Conservation (phyloP, 495 filamentous ascomycete genomes). For the Filosporella fistucella region DNA sequence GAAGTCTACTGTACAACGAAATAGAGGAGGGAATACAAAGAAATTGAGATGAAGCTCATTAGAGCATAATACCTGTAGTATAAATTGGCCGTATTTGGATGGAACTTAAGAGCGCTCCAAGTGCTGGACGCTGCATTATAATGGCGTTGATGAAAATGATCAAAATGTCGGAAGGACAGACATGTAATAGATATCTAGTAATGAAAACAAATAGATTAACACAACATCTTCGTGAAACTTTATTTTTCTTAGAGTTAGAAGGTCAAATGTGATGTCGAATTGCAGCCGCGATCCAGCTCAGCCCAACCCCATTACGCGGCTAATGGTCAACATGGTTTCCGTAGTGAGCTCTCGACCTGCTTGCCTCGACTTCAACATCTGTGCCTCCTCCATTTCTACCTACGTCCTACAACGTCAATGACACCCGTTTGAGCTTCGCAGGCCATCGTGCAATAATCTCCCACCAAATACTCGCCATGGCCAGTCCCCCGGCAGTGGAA, state of each 20-base stretch:
- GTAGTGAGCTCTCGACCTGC: constrained; percentile 8
- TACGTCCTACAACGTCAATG: constrained; percentile 19
- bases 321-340: constrained; percentile 2
- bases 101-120: constrained; percentile 17
- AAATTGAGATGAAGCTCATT: too few relatives aligned
- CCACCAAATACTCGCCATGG: constrained; percentile 30
- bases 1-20: too few relatives aligned
- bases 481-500: constrained; percentile 66
- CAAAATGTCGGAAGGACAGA: background rate
- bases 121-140: constrained; percentile 20
- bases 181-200: background rate
- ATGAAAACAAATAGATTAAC: too few relatives aligned
- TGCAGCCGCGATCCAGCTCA: background rate
- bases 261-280: too few relatives aligned
- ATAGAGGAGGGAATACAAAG: too few relatives aligned
- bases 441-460: constrained; percentile 11
- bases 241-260: too few relatives aligned
- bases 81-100: too few relatives aligned
- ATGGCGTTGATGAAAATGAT: constrained; percentile 9
- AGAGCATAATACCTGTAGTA: too few relatives aligned
- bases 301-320: constrained; percentile 8
- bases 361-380: constrained; percentile 7
- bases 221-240: too few relatives aligned
- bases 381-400: background rate
- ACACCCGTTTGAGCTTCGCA: constrained; percentile 16